Percentiles rank a stretch among this genome's conserved stretches.
Conservation (phyloP, 2,329 filamentous ascomycete species). For the Cercospora brassicicola region DNA sequence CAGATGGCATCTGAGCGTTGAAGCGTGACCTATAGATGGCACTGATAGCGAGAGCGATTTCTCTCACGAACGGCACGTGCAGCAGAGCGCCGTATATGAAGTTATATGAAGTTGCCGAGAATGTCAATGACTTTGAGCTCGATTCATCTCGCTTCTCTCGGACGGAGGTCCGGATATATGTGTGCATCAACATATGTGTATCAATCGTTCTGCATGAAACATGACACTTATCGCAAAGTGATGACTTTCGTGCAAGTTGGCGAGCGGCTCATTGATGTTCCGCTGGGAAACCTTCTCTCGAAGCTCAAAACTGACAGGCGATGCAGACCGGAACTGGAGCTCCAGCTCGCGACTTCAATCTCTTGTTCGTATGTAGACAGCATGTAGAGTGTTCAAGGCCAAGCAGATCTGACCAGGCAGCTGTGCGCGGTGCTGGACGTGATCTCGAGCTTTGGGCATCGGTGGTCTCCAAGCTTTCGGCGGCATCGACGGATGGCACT, state of each 20-base stretch:
- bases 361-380: neutral
- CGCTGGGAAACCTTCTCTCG: neutral
- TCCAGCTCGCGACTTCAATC: neutral
- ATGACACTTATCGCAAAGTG: neutral
- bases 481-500: neutral
- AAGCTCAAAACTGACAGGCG: neutral
- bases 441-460: neutral
- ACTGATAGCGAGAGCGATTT: neutral
- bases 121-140: neutral
- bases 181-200: neutral
- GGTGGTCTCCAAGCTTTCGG: neutral
- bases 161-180: neutral
- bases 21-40: neutral
- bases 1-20: neutral
- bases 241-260: neutral
- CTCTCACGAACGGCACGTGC: neutral
- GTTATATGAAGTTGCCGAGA: neutral
- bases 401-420: neutral
- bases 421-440: neutral
- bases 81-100: neutral
- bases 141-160: neutral
- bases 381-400: neutral
- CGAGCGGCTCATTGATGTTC: neutral
- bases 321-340: neutral
- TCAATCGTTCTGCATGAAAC: conserved; percentile 6